phyloP scores from a whole-genome alignment of 2,329 filamentous ascomycete genomes.

The Albifimbria verrucaria region DNA sequence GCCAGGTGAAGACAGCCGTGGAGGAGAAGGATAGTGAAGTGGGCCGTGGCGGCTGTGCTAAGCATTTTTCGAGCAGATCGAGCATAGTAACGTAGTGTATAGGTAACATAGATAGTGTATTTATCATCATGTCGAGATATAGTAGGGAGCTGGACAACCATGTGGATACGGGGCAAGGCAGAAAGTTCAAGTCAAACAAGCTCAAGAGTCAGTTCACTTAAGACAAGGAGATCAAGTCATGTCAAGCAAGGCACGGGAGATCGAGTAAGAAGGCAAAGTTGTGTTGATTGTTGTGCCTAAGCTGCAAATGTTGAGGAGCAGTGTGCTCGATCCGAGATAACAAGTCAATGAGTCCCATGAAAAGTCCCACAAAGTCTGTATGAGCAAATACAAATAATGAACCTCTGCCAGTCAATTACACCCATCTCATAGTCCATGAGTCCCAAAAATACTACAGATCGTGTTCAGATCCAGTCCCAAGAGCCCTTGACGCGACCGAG shows the following conservation, averaged over 20 bases:
- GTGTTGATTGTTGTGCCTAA: background rate
- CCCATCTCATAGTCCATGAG: background rate
- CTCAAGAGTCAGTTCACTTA: too few species aligned
- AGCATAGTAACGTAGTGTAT: too few species aligned
- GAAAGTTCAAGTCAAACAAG: too few species aligned
- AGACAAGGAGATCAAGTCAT: background rate
- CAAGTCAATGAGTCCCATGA: background rate
- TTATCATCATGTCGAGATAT: too few species aligned
- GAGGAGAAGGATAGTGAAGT: too few species aligned
- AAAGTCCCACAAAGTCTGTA: background rate
- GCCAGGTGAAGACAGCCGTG: too few species aligned
- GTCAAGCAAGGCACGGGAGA: background rate
- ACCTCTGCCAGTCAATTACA: background rate
- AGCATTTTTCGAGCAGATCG: too few species aligned
- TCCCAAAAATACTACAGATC: background rate
- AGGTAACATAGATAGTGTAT: too few species aligned
- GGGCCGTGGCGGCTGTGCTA: too few species aligned
- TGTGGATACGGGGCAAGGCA: too few species aligned
- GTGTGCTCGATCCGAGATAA: background rate
- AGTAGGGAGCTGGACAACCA: too few species aligned
- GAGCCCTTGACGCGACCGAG: conserved; percentile 16
- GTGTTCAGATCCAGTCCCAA: conserved; percentile 22
- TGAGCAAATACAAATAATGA: conserved; percentile 1
- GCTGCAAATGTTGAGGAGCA: background rate
- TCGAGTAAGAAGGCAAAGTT: background rate